A percentile compares a stretch with the other conserved stretches of the same genome.
Evolutionary conservation across 2,329 filamentous ascomycete genomes (phyloP).

Genomic region (Alternaria ventricosa): DNA sequence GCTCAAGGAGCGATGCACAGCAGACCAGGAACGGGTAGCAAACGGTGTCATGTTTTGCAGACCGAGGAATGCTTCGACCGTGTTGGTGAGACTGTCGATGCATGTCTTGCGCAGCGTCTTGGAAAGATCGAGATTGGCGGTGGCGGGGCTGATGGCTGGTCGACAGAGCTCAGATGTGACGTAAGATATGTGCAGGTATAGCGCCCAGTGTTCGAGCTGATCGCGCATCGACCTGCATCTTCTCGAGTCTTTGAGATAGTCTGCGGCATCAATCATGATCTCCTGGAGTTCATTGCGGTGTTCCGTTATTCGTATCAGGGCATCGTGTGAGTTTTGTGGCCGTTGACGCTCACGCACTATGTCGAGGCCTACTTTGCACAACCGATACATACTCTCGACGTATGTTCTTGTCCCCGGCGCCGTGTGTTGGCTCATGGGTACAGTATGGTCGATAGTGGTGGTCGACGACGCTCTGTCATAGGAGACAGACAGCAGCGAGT

Average conservation of each 20-base stretch:
- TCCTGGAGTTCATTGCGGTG: conserved; percentile 64
- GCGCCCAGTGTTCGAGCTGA: conserved; percentile 65
- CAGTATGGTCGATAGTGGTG: conserved; percentile 58
- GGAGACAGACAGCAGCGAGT: conserved; percentile 67
- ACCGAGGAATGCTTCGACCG: conserved; percentile 67
- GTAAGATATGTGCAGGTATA: conserved; percentile 68
- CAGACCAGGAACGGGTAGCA: conserved; percentile 53
- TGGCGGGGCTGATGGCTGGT: conserved; percentile 63
- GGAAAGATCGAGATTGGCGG: conserved; percentile 52
- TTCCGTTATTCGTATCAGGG: conserved; percentile 60
- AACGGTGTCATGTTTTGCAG: conserved; percentile 60
- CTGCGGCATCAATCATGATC: conserved; percentile 64
- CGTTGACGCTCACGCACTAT: conserved; percentile 65
- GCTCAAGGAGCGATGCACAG: conserved; percentile 52
- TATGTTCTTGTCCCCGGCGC: conserved; percentile 60
- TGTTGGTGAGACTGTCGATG: conserved; percentile 62
- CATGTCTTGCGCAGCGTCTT: conserved; percentile 61
- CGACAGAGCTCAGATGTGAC: conserved; percentile 68
- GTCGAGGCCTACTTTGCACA: conserved; percentile 65
- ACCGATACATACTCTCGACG: conserved; percentile 63
- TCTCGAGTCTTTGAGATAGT: conserved; percentile 63
- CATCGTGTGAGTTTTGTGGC: conserved; percentile 60
- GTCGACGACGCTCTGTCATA: conserved; percentile 68
- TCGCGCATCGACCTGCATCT: conserved; percentile 57
- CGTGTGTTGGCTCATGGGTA: conserved; percentile 49